These are phyloP conservation scores for Fusarium sp. DNA, from an alignment of 2,329 filamentous ascomycete species.

Conservation along the genomic window DNA sequence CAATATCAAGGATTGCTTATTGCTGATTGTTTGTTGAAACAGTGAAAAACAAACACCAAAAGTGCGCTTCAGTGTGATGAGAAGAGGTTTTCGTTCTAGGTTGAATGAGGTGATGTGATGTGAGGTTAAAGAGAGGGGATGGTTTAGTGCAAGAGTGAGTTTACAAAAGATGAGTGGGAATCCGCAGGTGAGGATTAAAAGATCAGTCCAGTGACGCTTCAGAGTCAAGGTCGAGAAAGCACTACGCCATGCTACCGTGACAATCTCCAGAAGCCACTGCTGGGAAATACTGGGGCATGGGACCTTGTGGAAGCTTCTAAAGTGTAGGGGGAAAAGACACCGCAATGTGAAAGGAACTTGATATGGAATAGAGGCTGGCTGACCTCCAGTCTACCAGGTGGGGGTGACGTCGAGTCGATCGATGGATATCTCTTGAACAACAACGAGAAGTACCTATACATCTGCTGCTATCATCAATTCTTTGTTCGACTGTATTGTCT, in stretches of 20 bases:
- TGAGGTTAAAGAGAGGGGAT: slow-evolving; percentile 19
- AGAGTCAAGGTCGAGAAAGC: slow-evolving; percentile 11
- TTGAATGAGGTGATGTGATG: slow-evolving; percentile 7
- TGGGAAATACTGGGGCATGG: slow-evolving; percentile 43
- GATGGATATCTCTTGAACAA: slow-evolving; percentile 6
- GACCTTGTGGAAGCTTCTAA: slow-evolving; percentile 51
- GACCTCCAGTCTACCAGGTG: slow-evolving; percentile 8
- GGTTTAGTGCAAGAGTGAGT: slow-evolving; percentile 33
- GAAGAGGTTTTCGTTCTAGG: background rate
- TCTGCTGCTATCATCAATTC: background rate
- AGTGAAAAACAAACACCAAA: slow-evolving; percentile 18
- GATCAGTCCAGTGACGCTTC: slow-evolving; percentile 39
- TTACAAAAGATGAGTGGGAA: slow-evolving; percentile 40
- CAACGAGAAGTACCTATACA: slow-evolving; percentile 13
- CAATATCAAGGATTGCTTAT: slow-evolving; percentile 10
- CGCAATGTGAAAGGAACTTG: slow-evolving; percentile 26
- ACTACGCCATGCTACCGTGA: slow-evolving; percentile 32
- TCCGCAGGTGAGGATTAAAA: slow-evolving; percentile 32
- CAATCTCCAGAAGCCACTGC: slow-evolving; percentile 28
- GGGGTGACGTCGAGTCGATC: slow-evolving; percentile 44
- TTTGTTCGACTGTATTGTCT: background rate
- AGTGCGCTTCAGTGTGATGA: slow-evolving; percentile 8
- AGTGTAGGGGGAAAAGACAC: slow-evolving; percentile 4
- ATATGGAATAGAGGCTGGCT: slow-evolving; percentile 27
- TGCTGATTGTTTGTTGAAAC: slow-evolving; percentile 11